These are phyloP conservation scores for Albophoma yamanashiensis DNA, from an alignment of 2,329 filamentous ascomycete species.

Conservation along the genomic window DNA sequence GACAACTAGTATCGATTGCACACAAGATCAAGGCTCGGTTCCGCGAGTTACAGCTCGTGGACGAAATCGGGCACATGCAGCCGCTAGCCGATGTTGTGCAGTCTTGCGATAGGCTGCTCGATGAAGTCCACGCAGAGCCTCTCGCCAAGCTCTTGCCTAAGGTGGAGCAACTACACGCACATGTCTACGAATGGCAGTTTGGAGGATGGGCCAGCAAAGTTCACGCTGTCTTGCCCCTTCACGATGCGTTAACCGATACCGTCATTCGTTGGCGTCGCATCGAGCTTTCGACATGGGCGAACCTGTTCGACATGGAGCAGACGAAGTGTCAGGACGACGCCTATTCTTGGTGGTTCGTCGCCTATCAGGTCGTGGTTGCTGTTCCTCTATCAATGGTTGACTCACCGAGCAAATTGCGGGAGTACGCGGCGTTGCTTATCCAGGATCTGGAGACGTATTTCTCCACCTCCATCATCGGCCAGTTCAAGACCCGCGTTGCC, in stretches of 20 bases:
- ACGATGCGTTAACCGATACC: constrained; percentile 67
- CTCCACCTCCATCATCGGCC: constrained; percentile 65
- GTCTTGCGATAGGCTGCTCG: constrained; percentile 64
- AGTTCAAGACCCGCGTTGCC: constrained; percentile 62
- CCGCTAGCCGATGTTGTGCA: constrained; percentile 66
- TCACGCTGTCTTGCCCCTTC: constrained; percentile 58
- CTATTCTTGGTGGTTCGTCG: constrained; percentile 90
- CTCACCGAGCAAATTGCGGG: constrained; percentile 44
- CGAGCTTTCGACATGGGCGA: constrained; percentile 86
- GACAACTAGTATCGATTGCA: constrained; percentile 60
- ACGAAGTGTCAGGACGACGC: constrained; percentile 67
- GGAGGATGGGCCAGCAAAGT: constrained; percentile 74
- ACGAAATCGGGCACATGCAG: constrained; percentile 63
- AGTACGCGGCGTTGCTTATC: constrained; percentile 60
- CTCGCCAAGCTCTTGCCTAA: constrained; percentile 78
- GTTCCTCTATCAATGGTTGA: constrained; percentile 58
- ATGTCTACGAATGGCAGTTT: constrained; percentile 88
- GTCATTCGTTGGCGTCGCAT: constrained; percentile 85
- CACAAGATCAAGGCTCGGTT: constrained; percentile 63
- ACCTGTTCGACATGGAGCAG: constrained; percentile 75
- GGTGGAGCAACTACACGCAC: constrained; percentile 75
- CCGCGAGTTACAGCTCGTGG: constrained; percentile 53
- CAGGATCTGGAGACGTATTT: constrained; percentile 73
- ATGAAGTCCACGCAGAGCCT: constrained; percentile 69
- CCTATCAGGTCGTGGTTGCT: constrained; percentile 80